These are phyloP conservation scores for Onygenales sp. DNA, from an alignment of 2,329 filamentous ascomycete species.

Conservation along the genomic window DNA sequence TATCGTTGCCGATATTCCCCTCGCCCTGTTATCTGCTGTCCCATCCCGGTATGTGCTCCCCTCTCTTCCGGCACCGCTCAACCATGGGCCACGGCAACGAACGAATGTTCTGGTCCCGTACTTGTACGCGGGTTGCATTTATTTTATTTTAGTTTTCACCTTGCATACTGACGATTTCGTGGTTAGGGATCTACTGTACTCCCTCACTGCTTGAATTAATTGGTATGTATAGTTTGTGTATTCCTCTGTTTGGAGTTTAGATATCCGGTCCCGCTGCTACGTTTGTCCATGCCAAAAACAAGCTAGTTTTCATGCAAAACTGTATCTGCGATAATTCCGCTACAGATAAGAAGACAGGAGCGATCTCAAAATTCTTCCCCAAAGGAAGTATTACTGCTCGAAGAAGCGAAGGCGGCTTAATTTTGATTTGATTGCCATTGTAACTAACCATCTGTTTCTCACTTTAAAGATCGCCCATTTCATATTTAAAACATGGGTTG, in stretches of 20 bases:
- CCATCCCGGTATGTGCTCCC: neutral
- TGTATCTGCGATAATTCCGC: too few relatives aligned
- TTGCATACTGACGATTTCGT: neutral
- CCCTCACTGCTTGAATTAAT: neutral
- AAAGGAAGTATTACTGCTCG: too few relatives aligned
- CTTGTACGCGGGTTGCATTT: neutral
- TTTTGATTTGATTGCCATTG: neutral
- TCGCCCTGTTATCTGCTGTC: neutral
- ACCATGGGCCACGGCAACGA: neutral
- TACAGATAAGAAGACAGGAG: neutral
- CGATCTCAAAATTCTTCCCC: neutral
- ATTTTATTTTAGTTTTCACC: neutral
- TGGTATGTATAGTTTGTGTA: neutral
- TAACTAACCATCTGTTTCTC: neutral
- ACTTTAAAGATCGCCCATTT: neutral
- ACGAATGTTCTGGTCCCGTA: neutral
- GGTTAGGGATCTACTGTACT: neutral
- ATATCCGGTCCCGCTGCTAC: neutral
- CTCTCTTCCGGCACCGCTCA: neutral
- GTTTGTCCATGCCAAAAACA: neutral
- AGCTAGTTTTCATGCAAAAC: too few relatives aligned
- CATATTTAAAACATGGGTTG: constrained; percentile 31
- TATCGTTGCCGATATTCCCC: neutral
- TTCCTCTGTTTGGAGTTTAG: neutral
- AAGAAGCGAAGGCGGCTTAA: neutral